Base-by-base conservation (phyloP, 352 stramenopile species). In the Globisporangium carolinianum region DNA sequence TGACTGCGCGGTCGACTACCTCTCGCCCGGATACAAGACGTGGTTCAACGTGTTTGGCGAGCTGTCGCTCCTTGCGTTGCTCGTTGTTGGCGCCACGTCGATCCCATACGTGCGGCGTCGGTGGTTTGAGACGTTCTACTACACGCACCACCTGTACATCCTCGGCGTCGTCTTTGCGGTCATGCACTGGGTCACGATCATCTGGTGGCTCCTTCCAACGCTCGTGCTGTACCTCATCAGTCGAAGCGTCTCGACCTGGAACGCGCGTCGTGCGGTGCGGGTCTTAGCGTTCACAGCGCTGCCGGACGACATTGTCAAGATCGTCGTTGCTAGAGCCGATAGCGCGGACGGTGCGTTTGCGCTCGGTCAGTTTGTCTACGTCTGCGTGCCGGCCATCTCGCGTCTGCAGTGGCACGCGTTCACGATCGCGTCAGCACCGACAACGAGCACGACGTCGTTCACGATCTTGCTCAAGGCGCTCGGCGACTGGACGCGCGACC, bases 21-120 rank as follows among this genome's bases (percentile, higher is more conserved):
- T 45, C 32, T 58, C 65, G 12, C 62, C 68, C 1, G 75, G 73
- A 0, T 76, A 81, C 42, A 53, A 68, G 51, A 69, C 68, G 35
- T 88, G 77, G 75, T 72, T 83, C 62, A 88, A 88, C 46, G 66
- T 82, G 14, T 86, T 83, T 47, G 77, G 77, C n/a, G 67, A 79
- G 58, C 71, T 86, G 47, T 77, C 73, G 14, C 50, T 85, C 11
- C 50, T 84, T 41, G 69, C 70, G 58, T 63, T 87, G 55, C 53
- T 80, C 12, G 36, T 65, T 3, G 48, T 80, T 12, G 63, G 65
- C 39, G 57, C 59, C 5, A 82, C 75, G 3, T 82, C 77, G 6
- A 58, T 83, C n/a, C 75, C 77, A 45, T 79, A 60, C 55, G 66
- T 87, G 41, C 75, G 75, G 35, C 69, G 77, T 5, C 46, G 57